Base-by-base conservation (phyloP, 257 asterid species). In the Lavandula angustifolia region DNA sequence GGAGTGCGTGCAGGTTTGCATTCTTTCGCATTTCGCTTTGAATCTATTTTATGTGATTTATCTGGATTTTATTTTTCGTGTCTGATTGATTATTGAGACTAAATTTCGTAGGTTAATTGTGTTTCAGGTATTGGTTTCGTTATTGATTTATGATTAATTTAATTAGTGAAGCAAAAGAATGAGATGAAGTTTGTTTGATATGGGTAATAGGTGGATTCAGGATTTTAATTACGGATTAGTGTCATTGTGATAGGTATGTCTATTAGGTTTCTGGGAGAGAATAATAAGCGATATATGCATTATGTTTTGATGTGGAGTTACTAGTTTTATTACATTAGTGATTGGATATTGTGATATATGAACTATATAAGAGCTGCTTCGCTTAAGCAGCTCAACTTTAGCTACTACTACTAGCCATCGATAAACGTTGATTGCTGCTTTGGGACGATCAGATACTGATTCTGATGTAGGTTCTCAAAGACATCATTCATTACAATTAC, bases 1-100 rank as follows among this genome's bases (percentile, higher is more conserved):
- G 57, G 99, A 94, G 80, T 84, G 77, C 71, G 87, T 94, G n/a
- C 89, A 87, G 92, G 99, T 87, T 61, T 9, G 6, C 46, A 8
- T 64, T 16, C 52, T 64, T 11, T 69, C 69, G 6, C 12, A 16
- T 27, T 41, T 48, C 32, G 10, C 47, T 44, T 46, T 29, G 18
- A 1, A 14, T 56, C 9, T 61, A 43, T 16, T 71, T 9, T 71
- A 31, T 64, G 57, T 16, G 9, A 29, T 66, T 52, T 49, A 13
- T 4, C 9, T 31, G 16, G 55, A 31, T 54, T 47, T 29, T 9
- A 53, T 29, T 63, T 31, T 27, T 31, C 18, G 53, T 54, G 12
- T 41, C 22, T 9, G 40, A 50, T 58, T 56, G 62, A 56, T 34
- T 73, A 32, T 29, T 32, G 51, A 40, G 70, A 32, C 11, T 10